phyloP scores from a whole-genome alignment of 2,329 filamentous ascomycete genomes.

The Plenodomus lindquistii region DNA sequence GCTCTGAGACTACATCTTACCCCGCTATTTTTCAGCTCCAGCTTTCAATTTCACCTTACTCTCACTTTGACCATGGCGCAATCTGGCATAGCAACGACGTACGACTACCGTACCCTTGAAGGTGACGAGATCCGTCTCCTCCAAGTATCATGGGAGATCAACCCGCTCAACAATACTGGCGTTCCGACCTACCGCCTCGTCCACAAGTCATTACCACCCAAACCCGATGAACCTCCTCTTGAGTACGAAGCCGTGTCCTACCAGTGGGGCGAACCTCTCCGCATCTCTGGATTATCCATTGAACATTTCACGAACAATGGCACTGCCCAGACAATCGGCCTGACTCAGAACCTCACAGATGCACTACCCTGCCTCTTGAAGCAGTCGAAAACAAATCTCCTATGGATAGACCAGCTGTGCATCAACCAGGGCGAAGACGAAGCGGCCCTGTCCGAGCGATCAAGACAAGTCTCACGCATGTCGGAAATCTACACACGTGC shows the following conservation, averaged over 20 bases:
- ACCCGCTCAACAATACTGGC: not conserved
- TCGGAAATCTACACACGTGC: conserved; percentile 35
- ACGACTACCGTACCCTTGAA: not conserved
- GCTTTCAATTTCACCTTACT: not conserved
- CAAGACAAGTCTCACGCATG: conserved; percentile 42
- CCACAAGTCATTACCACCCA: conserved; percentile 5
- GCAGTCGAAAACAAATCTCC: conserved; percentile 13
- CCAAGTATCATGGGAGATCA: not conserved
- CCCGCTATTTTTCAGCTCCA: not conserved
- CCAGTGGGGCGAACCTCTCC: conserved; percentile 17
- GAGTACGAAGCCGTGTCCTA: conserved; percentile 24
- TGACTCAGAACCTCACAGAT: conserved; percentile 23
- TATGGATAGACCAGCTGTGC: conserved; percentile 36
- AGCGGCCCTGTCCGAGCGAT: conserved; percentile 21
- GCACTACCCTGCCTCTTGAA: conserved; percentile 19
- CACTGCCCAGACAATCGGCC: conserved; percentile 11
- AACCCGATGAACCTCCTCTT: not conserved
- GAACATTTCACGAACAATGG: not conserved
- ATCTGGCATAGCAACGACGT: not conserved
- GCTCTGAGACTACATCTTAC: no score
- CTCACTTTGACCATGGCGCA: not conserved
- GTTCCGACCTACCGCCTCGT: conserved; percentile 8
- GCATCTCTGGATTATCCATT: conserved; percentile 9
- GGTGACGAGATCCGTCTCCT: not conserved
- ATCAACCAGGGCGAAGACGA: conserved; percentile 39